These are phyloP conservation scores for Colletotrichum sp. DNA, from an alignment of 2,329 filamentous ascomycete genomes.

Conservation along the genomic window DNA sequence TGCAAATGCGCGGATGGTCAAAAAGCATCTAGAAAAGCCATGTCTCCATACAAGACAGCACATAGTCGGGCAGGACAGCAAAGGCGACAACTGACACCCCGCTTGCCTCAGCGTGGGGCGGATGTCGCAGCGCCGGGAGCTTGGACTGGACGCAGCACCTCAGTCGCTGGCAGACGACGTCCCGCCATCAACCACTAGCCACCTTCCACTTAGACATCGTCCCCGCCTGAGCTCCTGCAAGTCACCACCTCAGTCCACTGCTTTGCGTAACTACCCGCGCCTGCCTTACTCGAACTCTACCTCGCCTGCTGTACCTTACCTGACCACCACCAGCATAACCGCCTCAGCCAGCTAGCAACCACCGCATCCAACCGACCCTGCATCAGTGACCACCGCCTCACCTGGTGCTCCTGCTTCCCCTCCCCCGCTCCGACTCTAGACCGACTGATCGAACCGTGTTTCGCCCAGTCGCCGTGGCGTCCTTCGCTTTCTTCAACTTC, in stretches of 20 bases:
- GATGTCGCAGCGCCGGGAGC: constrained; percentile 9
- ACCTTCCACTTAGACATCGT: not conserved
- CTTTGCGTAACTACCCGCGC: not conserved
- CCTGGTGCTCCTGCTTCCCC: not conserved
- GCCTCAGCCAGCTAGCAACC: not conserved
- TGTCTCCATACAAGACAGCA: not conserved
- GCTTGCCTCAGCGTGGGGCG: constrained; percentile 3
- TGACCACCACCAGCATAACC: not conserved
- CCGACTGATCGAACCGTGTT: constrained; percentile 3
- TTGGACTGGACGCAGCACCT: not conserved
- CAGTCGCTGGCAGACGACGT: not conserved
- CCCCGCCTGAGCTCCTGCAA: constrained; percentile 10
- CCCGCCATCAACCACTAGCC: not conserved
- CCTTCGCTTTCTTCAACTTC: constrained; percentile 24
- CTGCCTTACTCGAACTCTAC: not conserved
- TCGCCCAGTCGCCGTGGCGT: constrained; percentile 41
- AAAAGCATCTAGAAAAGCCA: not conserved
- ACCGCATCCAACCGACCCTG: not conserved
- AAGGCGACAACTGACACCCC: not conserved
- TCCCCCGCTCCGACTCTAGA: constrained; percentile 15
- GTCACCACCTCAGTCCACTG: constrained; percentile 7
- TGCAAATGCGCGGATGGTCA: not conserved
- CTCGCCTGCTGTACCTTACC: not conserved
- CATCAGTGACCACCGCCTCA: constrained; percentile 15
- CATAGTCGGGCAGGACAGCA: not conserved